These are phyloP conservation scores for Trichaptum fuscoviolaceum DNA, from an alignment of 768 basidiomycete genomes.

Conservation along the genomic window DNA sequence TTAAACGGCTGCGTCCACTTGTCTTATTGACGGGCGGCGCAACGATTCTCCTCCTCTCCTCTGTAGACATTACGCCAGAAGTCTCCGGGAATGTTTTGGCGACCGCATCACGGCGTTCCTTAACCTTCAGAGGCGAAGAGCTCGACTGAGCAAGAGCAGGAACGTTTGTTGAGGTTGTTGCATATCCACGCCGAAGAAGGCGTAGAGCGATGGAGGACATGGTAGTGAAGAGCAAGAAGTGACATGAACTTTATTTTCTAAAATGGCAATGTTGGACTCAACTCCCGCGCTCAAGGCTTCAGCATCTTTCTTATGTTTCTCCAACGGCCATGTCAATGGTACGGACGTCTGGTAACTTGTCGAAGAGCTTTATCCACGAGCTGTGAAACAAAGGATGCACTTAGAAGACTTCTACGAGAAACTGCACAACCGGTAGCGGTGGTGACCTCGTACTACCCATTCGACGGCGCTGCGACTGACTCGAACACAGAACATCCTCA, in stretches of 20 bases:
- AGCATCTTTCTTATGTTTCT: not conserved
- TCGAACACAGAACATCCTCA: conserved; percentile 7
- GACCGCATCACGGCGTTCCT: not conserved
- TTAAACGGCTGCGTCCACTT: conserved; percentile 52
- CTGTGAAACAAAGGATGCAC: conserved; percentile 8
- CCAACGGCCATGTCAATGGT: not conserved
- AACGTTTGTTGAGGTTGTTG: not conserved
- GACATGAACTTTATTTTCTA: not conserved
- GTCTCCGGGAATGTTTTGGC: not conserved
- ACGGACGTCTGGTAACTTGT: not conserved
- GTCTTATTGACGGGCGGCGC: not conserved
- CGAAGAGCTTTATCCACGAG: not conserved
- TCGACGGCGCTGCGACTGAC: conserved; percentile 2
- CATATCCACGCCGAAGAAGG: not conserved
- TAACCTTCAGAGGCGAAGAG: not conserved
- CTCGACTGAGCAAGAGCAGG: not conserved
- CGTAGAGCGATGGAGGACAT: not conserved
- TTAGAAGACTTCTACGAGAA: conserved; percentile 63
- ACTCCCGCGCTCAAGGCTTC: not conserved
- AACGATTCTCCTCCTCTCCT: not conserved
- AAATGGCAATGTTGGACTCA: not conserved
- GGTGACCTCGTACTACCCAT: conserved; percentile 63
- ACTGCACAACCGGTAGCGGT: conserved; percentile 85
- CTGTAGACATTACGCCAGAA: not conserved
- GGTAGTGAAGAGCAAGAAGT: not conserved